A percentile compares a stretch with the other conserved stretches of the same genome.
Conservation (phyloP, 2,329 filamentous ascomycete species). For the Sporothrix schenckii region DNA sequence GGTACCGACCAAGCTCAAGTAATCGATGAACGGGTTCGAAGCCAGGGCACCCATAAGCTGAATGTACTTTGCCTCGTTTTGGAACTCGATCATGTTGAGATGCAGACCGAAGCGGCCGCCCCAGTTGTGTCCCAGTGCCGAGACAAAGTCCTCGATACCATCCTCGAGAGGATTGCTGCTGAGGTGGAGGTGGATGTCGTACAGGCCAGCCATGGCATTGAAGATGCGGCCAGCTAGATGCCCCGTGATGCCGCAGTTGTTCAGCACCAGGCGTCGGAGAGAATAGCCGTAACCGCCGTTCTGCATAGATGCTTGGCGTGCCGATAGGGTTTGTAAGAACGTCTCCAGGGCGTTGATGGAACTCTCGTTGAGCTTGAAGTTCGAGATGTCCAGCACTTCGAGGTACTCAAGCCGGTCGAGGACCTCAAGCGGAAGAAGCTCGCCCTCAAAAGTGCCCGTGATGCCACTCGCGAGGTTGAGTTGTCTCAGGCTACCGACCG, state of each 20-base stretch:
- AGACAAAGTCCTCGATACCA: slow-evolving; percentile 55
- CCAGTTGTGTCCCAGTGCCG: slow-evolving; percentile 51
- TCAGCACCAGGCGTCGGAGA: slow-evolving; percentile 50
- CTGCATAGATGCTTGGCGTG: slow-evolving; percentile 29
- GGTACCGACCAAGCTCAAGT: slow-evolving; percentile 59
- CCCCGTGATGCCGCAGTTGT: slow-evolving; percentile 57
- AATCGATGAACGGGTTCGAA: slow-evolving; percentile 54
- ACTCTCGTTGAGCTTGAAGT: slow-evolving; percentile 50
- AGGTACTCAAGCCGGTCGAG: slow-evolving; percentile 51
- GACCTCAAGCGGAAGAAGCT: slow-evolving; percentile 52
- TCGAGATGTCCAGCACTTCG: slow-evolving; percentile 58
- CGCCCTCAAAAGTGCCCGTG: slow-evolving; percentile 50
- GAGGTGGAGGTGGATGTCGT: slow-evolving; percentile 54
- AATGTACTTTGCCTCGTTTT: slow-evolving; percentile 55
- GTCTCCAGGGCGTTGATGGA: slow-evolving; percentile 53
- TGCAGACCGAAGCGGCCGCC: slow-evolving; percentile 54
- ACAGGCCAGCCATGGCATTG: slow-evolving; percentile 51
- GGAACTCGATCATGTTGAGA: slow-evolving; percentile 62
- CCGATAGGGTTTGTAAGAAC: slow-evolving; percentile 45
- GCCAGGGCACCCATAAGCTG: slow-evolving; percentile 55
- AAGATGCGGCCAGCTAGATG: slow-evolving; percentile 55
- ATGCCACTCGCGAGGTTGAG: slow-evolving; percentile 57
- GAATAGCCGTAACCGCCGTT: slow-evolving; percentile 32
- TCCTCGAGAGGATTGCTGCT: slow-evolving; percentile 58
- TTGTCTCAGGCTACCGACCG: slow-evolving; percentile 50